Evolutionary conservation across 164 flowering plant genomes (phyloP), one percentile per base, ranked within the genome.

Genomic region (Macadamia tetraphylla): DNA sequence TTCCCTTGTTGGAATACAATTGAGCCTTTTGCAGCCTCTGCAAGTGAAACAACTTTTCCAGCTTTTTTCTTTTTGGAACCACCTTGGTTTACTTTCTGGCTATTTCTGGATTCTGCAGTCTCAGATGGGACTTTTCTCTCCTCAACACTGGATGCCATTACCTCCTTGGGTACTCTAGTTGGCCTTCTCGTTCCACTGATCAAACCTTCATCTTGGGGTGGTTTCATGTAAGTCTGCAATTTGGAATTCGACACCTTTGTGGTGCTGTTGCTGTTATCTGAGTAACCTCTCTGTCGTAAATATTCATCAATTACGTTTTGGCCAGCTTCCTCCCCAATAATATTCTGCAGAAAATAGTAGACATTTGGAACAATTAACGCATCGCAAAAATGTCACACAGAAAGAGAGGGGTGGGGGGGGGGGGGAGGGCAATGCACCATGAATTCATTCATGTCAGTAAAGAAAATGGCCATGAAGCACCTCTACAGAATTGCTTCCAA

Each of bases 1-100:
- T 89, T 87, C 42, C 98, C 99, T 13, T 90, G 90, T 78, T 90
- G 90, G 76, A 86, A 94, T 6, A 94, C 90, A 69, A 92, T 81
- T 17, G 94, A 83, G 12, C 99, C 98, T 74, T 92, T 90, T 43
- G 97, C 88, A 70, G 92, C 99, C 78, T 94, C 99, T 6, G 98
- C 97, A 58, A 92, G 96, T 29, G 92, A 83, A 70, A 94, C 74
- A 63, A 84, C 90, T 78, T 84, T 92, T 55, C 90, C 94, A 68
- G 83, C 68, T 68, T 89, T 90, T 77, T 90, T 92, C 86, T 89
- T 94, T 57, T 57, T 89, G 18, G 94, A 81, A 74, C 51, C 77
- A 40, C 70, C 71, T 65, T 78, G 82, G 68, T 72, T 82, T 52
- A 75, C 80, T 65, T 74, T 84, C 0, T 72, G 75, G 12, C 6